These are phyloP conservation scores for Picea sitchensis DNA, from an alignment of 75 land plant species.

Conservation along the genomic window DNA sequence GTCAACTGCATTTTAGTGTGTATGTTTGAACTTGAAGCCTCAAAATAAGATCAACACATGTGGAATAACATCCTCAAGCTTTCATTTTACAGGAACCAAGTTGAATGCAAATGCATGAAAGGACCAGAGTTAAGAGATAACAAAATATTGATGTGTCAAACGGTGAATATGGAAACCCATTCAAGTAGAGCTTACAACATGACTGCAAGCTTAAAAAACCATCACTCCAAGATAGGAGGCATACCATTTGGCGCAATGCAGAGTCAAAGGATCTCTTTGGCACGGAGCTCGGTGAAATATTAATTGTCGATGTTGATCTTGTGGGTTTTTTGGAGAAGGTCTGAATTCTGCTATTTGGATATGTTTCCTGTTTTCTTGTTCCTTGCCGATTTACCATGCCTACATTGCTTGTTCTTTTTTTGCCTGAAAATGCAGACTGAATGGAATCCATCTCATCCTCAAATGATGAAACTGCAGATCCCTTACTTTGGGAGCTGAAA, in stretches of 20 bases:
- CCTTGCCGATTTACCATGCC: not conserved
- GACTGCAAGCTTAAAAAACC: not conserved
- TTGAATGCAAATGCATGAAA: not conserved
- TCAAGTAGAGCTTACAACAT: not conserved
- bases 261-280: constrained; percentile 64
- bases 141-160: not conserved
- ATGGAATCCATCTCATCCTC: constrained; percentile 74
- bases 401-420: not conserved
- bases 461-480: constrained; percentile 65
- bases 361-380: constrained; percentile 12
- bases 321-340: constrained; percentile 34
- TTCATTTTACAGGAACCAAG: not conserved
- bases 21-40: not conserved
- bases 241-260: constrained; percentile 54
- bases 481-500: constrained; percentile 58
- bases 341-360: constrained; percentile 26
- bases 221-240: not conserved
- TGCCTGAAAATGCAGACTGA: constrained; percentile 25
- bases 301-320: constrained; percentile 19
- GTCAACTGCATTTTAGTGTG: not conserved
- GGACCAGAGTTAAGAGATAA: not conserved
- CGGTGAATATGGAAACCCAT: not conserved
- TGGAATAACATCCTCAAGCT: constrained; percentile 1
- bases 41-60: not conserved
- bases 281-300: constrained; percentile 29